Evolutionary conservation across 805 yeast species (phyloP), one percentile per base, ranked within the genome.

Genomic region (Komagataella pastoris): DNA sequence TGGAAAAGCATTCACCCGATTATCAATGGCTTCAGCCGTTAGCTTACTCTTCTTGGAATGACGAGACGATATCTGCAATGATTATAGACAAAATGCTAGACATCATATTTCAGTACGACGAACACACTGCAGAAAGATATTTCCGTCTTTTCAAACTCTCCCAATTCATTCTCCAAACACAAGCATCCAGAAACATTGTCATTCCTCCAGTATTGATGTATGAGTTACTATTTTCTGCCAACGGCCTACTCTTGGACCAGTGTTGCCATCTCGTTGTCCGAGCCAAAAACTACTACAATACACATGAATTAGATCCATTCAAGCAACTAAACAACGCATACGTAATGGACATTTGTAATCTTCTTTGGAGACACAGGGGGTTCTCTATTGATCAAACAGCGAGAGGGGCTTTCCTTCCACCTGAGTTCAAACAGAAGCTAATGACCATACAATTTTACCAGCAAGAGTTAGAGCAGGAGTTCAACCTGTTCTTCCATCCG

Each of bases 321-420:
- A 69, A 70, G 50, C 55, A 57, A 7, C 49, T 74, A 3, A 79
- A 74, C 49, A 79, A 79, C 52, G 63, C 78, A 0, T 76, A 72
- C 53, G 73, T 80, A 7, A 73, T 77, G 71, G 85, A 81, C 57
- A 58, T 74, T 6, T 69, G 81, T 54, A 80, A 81, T 53, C 65
- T 74, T 12, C 49, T 76, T 0, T 81, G 85, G 85, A 62, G 83
- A 53, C 76, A 79, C 55, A 71, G 68, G 56, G 76, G 80, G 1
- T 73, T 79, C 54, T 68, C 68, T 23, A 19, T 24, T 17, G 59
- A 59, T n/a, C 70, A 57, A 8, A 61, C 66, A 6, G 66, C 67
- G n/a, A 66, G 63, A 47, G 77, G 73, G 3, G 67, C 76, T 58
- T 60, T 65, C 52, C 60, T 70, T 43, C 68, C 68, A 17, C 61